Evolutionary conservation across 352 stramenopile genomes (phyloP).

Genomic region (Globisporangium spiculum): DNA sequence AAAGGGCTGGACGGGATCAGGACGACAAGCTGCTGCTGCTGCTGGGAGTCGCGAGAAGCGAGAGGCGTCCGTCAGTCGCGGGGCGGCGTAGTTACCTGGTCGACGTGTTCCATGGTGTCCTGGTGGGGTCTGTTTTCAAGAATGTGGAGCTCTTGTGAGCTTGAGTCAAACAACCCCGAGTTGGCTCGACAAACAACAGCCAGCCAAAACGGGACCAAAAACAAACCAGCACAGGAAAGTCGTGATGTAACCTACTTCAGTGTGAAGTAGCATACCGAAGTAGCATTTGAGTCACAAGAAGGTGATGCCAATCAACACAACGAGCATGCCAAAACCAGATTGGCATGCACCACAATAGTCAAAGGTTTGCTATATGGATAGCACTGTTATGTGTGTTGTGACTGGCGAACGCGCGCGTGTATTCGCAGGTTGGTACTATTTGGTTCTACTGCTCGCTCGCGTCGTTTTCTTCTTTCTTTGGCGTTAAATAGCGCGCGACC

Average conservation of each 20-base stretch:
- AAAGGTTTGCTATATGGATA: not conserved
- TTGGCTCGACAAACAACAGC: slow-evolving; percentile 6
- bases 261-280: not conserved
- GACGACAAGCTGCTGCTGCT: not conserved
- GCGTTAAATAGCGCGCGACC: slow-evolving; percentile 47
- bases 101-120: slow-evolving; percentile 25
- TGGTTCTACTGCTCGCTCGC: slow-evolving; percentile 3
- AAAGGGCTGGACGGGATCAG: not conserved
- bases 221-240: not conserved
- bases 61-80: not conserved
- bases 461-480: slow-evolving; percentile 9
- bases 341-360: not conserved
- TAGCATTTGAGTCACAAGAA: not conserved
- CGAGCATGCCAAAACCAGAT: not conserved
- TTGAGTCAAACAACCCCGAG: not conserved
- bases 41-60: not conserved
- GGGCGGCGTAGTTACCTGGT: slow-evolving; percentile 17
- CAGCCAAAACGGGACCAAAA: slow-evolving; percentile 7
- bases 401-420: not conserved
- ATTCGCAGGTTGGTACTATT: not conserved
- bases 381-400: not conserved
- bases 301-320: not conserved
- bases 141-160: not conserved
- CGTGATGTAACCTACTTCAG: not conserved
- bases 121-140: slow-evolving; percentile 20